Conservation (phyloP, 768 basidiomycete genomes). For the Auricularia heimuer region DNA sequence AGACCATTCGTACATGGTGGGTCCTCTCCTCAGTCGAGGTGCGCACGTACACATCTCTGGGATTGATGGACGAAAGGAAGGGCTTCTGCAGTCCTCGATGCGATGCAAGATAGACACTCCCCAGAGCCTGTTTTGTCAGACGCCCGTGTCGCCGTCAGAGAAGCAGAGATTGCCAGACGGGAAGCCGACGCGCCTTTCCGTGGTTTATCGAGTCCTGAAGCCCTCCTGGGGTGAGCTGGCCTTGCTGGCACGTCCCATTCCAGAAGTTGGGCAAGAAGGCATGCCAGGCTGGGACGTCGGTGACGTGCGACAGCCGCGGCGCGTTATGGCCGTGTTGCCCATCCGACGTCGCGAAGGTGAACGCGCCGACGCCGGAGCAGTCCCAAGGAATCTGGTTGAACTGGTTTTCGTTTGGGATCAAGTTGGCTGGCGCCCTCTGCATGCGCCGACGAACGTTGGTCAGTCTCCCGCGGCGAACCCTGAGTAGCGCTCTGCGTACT, state of each 20-base stretch:
- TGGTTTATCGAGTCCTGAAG: slow-evolving; percentile 33
- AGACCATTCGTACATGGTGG: slow-evolving; percentile 25
- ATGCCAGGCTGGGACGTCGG: slow-evolving; percentile 29
- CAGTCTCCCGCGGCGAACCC: background rate
- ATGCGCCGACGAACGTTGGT: background rate
- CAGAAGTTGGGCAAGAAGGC: slow-evolving; percentile 36
- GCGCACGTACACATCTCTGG: slow-evolving; percentile 32
- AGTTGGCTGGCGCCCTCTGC: slow-evolving; percentile 41
- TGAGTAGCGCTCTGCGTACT: slow-evolving; percentile 16
- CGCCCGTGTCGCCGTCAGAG: slow-evolving; percentile 11
- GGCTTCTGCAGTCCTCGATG: slow-evolving; percentile 16
- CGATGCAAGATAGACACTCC: slow-evolving; percentile 39
- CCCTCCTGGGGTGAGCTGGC: slow-evolving; percentile 37
- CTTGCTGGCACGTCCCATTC: slow-evolving; percentile 39
- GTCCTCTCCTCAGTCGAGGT: slow-evolving; percentile 38
- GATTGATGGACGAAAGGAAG: slow-evolving; percentile 27
- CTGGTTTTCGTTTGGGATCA: slow-evolving; percentile 33
- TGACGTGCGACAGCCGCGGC: slow-evolving; percentile 31
- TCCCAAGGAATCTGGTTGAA: slow-evolving; percentile 34
- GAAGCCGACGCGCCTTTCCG: slow-evolving; percentile 25
- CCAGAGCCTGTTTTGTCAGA: background rate
- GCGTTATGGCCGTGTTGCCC: slow-evolving; percentile 13
- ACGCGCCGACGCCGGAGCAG: slow-evolving; percentile 29
- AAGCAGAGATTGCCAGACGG: background rate
- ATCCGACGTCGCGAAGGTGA: slow-evolving; percentile 25